Conservation (phyloP, 2,329 filamentous ascomycete genomes). For the Ophiosphaerella korrae region DNA sequence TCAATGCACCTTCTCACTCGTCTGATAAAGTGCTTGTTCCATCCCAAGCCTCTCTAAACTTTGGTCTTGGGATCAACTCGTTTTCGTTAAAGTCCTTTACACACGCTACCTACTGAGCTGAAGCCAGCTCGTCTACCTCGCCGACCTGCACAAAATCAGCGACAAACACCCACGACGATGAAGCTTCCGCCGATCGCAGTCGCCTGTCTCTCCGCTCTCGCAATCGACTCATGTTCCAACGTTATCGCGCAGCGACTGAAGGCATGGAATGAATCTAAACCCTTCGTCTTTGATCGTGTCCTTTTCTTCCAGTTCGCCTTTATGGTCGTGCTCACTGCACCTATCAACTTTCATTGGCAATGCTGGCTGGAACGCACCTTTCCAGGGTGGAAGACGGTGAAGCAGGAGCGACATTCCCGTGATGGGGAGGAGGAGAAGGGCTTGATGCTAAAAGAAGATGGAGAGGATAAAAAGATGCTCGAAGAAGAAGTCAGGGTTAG, state of each 20-base stretch:
- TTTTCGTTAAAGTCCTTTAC: too few relatives aligned
- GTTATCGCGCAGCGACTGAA: constrained; percentile 45
- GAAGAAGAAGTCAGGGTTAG: constrained; percentile 39
- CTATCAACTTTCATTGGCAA: constrained; percentile 88
- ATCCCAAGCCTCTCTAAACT: too few relatives aligned
- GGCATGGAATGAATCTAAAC: constrained; percentile 40
- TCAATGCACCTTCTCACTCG: background rate
- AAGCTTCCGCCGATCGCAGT: constrained; percentile 40
- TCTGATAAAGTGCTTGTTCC: background rate
- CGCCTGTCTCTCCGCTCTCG: constrained; percentile 42
- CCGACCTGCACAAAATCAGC: background rate
- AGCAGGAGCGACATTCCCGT: constrained; percentile 17
- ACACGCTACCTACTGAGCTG: background rate
- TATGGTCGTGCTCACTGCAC: constrained; percentile 73
- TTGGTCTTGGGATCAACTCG: too few relatives aligned
- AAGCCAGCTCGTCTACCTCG: background rate
- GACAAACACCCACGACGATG: constrained; percentile 13
- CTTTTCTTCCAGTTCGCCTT: constrained; percentile 52
- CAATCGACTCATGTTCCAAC: constrained; percentile 46
- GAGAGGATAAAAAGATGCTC: constrained; percentile 28
- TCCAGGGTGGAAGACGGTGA: constrained; percentile 59
- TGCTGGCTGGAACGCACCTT: constrained; percentile 75
- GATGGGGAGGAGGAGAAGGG: constrained; percentile 38
- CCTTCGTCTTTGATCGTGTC: constrained; percentile 45
- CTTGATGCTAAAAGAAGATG: constrained; percentile 32